Percentiles rank a stretch among this genome's conserved stretches.
phyloP scores from a whole-genome alignment of 2,329 filamentous ascomycete genomes.

The Xylariales sp. region DNA sequence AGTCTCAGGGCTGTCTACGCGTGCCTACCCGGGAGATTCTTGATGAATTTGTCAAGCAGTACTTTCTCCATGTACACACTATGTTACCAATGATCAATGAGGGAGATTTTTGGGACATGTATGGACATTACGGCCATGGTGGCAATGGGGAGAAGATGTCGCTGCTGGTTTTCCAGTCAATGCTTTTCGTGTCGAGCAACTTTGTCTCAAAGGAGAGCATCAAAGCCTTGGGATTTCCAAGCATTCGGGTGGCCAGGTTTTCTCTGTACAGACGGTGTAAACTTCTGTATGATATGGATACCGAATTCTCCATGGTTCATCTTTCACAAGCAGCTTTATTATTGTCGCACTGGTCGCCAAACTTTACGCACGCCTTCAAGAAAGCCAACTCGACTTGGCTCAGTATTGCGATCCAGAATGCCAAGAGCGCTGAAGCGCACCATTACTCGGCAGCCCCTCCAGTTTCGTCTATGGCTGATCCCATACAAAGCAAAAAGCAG shows the following conservation, averaged over 20 bases:
- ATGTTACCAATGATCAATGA: conserved; percentile 39
- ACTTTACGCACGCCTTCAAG: conserved; percentile 23
- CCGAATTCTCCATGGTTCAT: conserved; percentile 34
- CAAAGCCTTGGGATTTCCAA: conserved; percentile 35
- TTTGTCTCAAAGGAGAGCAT: conserved; percentile 35
- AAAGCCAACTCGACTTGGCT: conserved; percentile 45
- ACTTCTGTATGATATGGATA: conserved; percentile 40
- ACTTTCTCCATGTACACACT: conserved; percentile 43
- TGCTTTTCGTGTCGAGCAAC: conserved; percentile 40
- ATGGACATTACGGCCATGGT: conserved; percentile 20
- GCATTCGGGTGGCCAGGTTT: conserved; percentile 37
- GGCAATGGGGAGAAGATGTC: conserved; percentile 26
- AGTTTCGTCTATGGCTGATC: conserved; percentile 21
- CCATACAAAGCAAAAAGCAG: conserved; percentile 30
- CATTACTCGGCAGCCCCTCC: conserved; percentile 31
- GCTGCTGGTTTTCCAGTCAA: conserved; percentile 40
- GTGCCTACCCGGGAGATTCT: conserved; percentile 36
- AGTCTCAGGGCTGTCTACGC: conserved; percentile 39
- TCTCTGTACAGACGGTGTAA: conserved; percentile 35
- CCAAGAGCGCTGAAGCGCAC: conserved; percentile 39
- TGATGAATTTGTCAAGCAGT: conserved; percentile 44
- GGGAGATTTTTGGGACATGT: conserved; percentile 44
- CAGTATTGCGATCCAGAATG: conserved; percentile 43
- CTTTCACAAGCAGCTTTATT: conserved; percentile 37
- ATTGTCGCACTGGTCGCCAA: conserved; percentile 37